Evolutionary conservation across 2,329 filamentous ascomycete genomes (phyloP).

Genomic region (Arthrobotrys entomopaga): DNA sequence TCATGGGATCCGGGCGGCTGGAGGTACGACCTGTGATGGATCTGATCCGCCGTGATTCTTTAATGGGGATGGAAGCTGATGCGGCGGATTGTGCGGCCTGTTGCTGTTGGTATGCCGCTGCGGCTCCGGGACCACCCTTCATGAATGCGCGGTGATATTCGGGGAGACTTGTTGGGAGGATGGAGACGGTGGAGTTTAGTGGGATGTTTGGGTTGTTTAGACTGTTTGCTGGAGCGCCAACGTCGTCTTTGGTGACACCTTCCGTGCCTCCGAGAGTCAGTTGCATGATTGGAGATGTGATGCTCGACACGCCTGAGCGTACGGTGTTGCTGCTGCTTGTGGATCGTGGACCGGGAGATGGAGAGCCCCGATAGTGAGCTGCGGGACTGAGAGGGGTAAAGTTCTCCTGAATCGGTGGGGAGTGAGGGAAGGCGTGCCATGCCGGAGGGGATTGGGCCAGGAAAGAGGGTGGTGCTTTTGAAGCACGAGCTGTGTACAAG

Average conservation of each 20-base stretch:
- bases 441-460: slow-evolving; percentile 69
- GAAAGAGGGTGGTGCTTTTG: slow-evolving; percentile 67
- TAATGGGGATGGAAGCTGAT: slow-evolving; percentile 58
- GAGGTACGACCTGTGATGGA: slow-evolving; percentile 38
- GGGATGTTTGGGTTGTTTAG: slow-evolving; percentile 66
- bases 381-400: slow-evolving; percentile 32
- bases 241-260: slow-evolving; percentile 52
- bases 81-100: slow-evolving; percentile 63
- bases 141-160: slow-evolving; percentile 92
- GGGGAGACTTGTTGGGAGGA: slow-evolving; percentile 89
- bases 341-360: slow-evolving; percentile 45
- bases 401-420: slow-evolving; percentile 56
- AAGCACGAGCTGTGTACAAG: slow-evolving; percentile 66
- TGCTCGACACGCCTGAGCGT: slow-evolving; percentile 40
- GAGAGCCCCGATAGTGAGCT: slow-evolving; percentile 22
- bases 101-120: slow-evolving; percentile 62
- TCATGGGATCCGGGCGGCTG: slow-evolving; percentile 52
- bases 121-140: slow-evolving; percentile 68
- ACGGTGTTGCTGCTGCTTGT: slow-evolving; percentile 21
- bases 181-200: slow-evolving; percentile 80
- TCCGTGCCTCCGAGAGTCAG: slow-evolving; percentile 30
- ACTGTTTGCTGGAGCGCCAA: slow-evolving; percentile 61
- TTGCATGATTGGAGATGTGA: slow-evolving; percentile 47
- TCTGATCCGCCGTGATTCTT: slow-evolving; percentile 46
- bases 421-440: slow-evolving; percentile 62